These are phyloP conservation scores for Colletotrichum sojae DNA, from an alignment of 2,329 filamentous ascomycete genomes.

Conservation along the genomic window DNA sequence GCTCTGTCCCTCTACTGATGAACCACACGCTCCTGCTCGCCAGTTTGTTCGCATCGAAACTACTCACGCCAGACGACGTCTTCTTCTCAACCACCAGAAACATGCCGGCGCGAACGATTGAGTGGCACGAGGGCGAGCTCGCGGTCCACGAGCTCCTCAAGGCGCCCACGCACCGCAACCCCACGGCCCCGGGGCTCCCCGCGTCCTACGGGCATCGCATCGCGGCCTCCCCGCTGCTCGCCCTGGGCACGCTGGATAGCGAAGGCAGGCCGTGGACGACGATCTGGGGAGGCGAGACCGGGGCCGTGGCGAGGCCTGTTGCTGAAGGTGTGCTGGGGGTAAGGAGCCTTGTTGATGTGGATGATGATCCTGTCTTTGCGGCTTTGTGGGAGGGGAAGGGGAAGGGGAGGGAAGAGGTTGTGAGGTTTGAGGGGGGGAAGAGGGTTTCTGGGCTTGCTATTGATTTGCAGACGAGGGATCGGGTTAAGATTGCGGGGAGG, in stretches of 20 bases:
- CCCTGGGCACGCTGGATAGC: slow-evolving; percentile 79
- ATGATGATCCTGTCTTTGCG: slow-evolving; percentile 78
- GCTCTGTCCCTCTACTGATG: slow-evolving; percentile 6
- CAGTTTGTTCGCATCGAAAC: slow-evolving; percentile 17
- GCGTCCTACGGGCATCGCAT: slow-evolving; percentile 73
- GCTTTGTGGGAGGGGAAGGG: slow-evolving; percentile 70
- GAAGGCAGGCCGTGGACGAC: slow-evolving; percentile 81
- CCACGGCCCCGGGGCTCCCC: slow-evolving; percentile 75
- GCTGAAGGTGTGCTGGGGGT: slow-evolving; percentile 76
- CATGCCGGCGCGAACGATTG: slow-evolving; percentile 48
- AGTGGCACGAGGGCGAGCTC: slow-evolving; percentile 77
- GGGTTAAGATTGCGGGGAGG: slow-evolving; percentile 81
- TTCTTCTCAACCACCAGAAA: slow-evolving; percentile 15
- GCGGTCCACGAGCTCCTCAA: slow-evolving; percentile 75
- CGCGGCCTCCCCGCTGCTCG: slow-evolving; percentile 75
- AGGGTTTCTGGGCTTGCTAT: slow-evolving; percentile 68
- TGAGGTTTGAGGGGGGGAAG: slow-evolving; percentile 52
- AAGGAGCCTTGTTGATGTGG: slow-evolving; percentile 70
- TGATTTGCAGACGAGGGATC: slow-evolving; percentile 77
- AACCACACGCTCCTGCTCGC: slow-evolving; percentile 27
- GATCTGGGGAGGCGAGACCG: slow-evolving; percentile 80
- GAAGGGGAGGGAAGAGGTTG: slow-evolving; percentile 53
- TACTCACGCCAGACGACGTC: slow-evolving; percentile 21
- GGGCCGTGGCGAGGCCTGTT: slow-evolving; percentile 73
- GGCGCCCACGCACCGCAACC: slow-evolving; percentile 73